Evolutionary conservation across 108 stramenopile genomes (phyloP), one percentile per base, ranked within the genome.

Genomic region (Epithemia pelagica): DNA sequence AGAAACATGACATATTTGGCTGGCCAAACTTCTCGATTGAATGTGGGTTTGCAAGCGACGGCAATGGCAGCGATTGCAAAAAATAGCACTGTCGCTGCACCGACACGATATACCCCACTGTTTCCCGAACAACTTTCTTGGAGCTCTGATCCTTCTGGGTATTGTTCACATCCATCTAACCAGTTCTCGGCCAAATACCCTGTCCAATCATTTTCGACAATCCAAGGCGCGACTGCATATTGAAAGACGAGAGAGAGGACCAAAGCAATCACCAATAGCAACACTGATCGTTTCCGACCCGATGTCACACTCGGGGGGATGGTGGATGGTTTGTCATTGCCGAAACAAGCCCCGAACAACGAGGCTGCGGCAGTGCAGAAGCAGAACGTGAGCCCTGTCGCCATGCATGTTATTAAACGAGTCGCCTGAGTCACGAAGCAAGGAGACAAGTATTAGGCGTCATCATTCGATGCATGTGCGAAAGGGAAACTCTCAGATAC

Each of bases 11-110:
- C 71, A 56, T 91, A 92, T 76, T 96, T 96, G 60, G 90, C 85
- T 37, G 77, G 82, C 95, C 95, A 96, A 0, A 79, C 85, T 62
- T 84, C 84, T 33, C 90, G 80, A 78, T 96, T 93, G 30, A 81
- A 73, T 1, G 86, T 78, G 1, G 89, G 87, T 61, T 76, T 80
- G 60, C 78, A 80, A 20, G 28, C 32, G 5, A 86, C 82, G n/a
- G 80, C 87, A 52, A 93, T 64, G 22, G 76, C 86, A 30, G 82
- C 79, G 52, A 92, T 54, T 29, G 74, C 23, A 68, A 89, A 96
- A 66, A 93, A 91, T 7, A 91, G 3, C 23, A 79, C 63, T 0
- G 91, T 76, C 32, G 77, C 73, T 52, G 66, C 74, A 0, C 83
- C 66, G 37, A 80, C 71, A 3, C 95, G 85, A 68, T 86, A 91